Base-by-base conservation (phyloP, 805 yeast species). In the Wickerhamiella domercqiae region DNA sequence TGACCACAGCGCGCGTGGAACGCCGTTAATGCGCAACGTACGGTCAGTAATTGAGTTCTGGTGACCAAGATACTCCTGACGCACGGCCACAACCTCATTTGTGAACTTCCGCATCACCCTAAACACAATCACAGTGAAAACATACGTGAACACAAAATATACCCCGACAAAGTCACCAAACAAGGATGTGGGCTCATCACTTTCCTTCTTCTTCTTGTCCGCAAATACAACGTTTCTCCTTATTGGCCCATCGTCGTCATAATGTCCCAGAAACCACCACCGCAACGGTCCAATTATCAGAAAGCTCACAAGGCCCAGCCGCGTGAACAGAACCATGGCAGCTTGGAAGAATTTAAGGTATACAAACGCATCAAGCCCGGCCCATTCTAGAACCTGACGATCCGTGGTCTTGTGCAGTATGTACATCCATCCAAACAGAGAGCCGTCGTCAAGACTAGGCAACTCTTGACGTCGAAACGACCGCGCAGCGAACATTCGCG, bases 331-430 rank as follows among this genome's bases (percentile, higher is more conserved):
- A 53, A 73, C 72, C 35, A 86, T 80, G 43, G 90, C 71, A 80
- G 84, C 81, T 43, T 80, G 77, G 68, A 90, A 90, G 54, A 87
- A 86, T 3, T 84, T 84, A 22, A 87, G 59, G 51, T 81, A 87
- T 34, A 90, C 97, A 59, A 71, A 84, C 0, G 96, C 96, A 60
- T 87, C 98, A 32, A 87, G 59, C 0, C 98, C 98, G 2, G 96
- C 94, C 50, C 76, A 78, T 43, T 83, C 87, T 36, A 87, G 64
- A 2, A 90, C 70, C 40, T 83, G 84, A 13, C 70, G 65, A 47
- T 87, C 97, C 19, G 67, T 63, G 15, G 86, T 73, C 9, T 57
- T 56, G 52, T 70, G 70, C 11, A 87, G 60, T 0, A 73, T 70
- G 0, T 75, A 70, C 6, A 86, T 64, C 96, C 97, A 87, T 2